These are phyloP conservation scores for Lathyrus tuberosus DNA, from an alignment of 306 rosid species.

Conservation along the genomic window DNA sequence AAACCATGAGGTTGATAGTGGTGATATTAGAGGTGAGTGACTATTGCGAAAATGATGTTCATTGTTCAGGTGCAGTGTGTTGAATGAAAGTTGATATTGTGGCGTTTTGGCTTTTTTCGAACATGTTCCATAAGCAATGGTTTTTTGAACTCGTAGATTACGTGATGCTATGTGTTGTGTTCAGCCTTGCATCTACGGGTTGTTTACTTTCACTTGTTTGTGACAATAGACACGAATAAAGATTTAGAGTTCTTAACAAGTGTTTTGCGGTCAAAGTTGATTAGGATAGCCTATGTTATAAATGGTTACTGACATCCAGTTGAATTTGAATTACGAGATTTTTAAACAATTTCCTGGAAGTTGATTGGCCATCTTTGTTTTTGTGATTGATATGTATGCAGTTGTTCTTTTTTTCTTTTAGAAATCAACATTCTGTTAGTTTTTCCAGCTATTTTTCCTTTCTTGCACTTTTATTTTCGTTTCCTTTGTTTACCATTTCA, in stretches of 20 bases:
- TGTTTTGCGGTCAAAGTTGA: constrained; percentile 13
- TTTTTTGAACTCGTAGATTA: constrained; percentile 7
- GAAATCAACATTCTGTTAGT: constrained; percentile 12
- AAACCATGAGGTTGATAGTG: background rate
- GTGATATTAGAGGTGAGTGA: constrained; percentile 19
- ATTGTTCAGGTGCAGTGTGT: background rate
- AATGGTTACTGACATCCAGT: background rate
- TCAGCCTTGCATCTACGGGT: background rate
- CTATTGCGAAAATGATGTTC: constrained; percentile 11
- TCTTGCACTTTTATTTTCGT: background rate
- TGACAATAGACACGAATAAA: background rate
- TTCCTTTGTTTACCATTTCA: background rate
- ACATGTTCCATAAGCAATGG: background rate
- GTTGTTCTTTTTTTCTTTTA: background rate
- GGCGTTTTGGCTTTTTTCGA: constrained; percentile 9
- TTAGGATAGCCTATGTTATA: constrained; percentile 24
- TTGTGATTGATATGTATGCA: background rate
- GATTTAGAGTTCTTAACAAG: constrained; percentile 8
- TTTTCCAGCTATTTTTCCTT: background rate
- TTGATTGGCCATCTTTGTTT: constrained; percentile 19
- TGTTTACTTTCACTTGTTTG: constrained; percentile 17
- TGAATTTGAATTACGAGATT: background rate
- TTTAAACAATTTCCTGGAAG: background rate
- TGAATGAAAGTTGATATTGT: constrained; percentile 4
- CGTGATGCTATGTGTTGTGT: constrained; percentile 19